phyloP scores from a whole-genome alignment of 441 rosid species.

The Gossypium trilobum region DNA sequence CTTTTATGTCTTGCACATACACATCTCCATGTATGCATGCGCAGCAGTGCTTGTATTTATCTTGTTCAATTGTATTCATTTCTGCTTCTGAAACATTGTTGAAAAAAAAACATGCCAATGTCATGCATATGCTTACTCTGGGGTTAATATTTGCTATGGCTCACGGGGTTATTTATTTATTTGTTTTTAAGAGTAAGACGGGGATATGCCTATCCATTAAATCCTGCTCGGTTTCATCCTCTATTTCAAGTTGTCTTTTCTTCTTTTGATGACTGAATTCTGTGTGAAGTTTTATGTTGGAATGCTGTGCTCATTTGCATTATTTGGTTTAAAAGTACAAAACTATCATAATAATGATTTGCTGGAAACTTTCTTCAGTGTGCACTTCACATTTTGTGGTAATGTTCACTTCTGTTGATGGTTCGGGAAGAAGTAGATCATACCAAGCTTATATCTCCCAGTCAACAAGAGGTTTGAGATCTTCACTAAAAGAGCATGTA shows the following conservation, averaged over 20 bases:
- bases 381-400: slow-evolving; percentile 82
- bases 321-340: not conserved
- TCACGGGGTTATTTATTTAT: not conserved
- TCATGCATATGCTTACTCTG: slow-evolving; percentile 1
- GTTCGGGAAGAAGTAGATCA: slow-evolving; percentile 32
- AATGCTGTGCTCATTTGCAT: not conserved
- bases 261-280: not conserved
- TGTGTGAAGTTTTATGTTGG: not conserved
- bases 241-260: not conserved
- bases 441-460: slow-evolving; percentile 76
- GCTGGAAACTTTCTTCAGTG: slow-evolving; percentile 34
- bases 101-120: not conserved
- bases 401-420: slow-evolving; percentile 55
- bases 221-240: not conserved
- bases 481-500: slow-evolving; percentile 73
- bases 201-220: not conserved
- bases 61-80: not conserved
- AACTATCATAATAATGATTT: slow-evolving; percentile 20
- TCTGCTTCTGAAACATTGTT: not conserved
- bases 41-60: not conserved
- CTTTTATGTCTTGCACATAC: not conserved
- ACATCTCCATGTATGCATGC: not conserved
- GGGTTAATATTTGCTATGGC: not conserved
- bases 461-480: slow-evolving; percentile 81
- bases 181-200: not conserved